Conservation (phyloP, 192 early-diverging fungal genomes). For the Paraglomus occultum region DNA sequence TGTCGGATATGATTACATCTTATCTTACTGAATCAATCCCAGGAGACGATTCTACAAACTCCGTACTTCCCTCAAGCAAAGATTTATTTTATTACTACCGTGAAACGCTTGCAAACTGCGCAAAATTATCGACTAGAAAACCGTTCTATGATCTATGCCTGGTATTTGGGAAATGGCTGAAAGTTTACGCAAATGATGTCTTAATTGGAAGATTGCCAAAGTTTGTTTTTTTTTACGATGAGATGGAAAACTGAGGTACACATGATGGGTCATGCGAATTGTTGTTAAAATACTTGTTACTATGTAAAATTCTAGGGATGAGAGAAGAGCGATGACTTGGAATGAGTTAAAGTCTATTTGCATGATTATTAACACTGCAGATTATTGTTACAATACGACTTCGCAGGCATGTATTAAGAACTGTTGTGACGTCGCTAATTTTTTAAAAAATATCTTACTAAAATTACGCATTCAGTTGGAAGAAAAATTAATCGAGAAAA, state of each 20-base stretch:
- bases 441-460: background rate
- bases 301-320: conserved; percentile 46
- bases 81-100: conserved; percentile 93
- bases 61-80: conserved; percentile 82
- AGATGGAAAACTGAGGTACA: background rate
- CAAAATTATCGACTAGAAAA: conserved; percentile 79
- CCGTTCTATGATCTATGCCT: conserved; percentile 82
- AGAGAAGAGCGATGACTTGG: conserved; percentile 57
- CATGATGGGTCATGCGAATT: background rate
- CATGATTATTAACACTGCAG: conserved; percentile 88
- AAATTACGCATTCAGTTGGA: conserved; percentile 64
- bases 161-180: conserved; percentile 79
- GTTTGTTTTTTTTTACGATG: conserved; percentile 35
- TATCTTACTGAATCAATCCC: conserved; percentile 43
- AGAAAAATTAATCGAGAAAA: conserved; percentile 82
- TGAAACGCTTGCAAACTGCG: conserved; percentile 81
- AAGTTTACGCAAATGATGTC: conserved; percentile 74
- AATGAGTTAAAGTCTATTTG: conserved; percentile 74
- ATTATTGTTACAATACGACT: conserved; percentile 88
- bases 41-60: conserved; percentile 55
- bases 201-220: conserved; percentile 71
- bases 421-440: background rate
- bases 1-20: conserved; percentile 36
- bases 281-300: conserved; percentile 11
- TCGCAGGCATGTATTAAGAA: conserved; percentile 51